Evolutionary conservation across 2,329 filamentous ascomycete genomes (phyloP).

Genomic region (Pseudogymnoascus sp.): DNA sequence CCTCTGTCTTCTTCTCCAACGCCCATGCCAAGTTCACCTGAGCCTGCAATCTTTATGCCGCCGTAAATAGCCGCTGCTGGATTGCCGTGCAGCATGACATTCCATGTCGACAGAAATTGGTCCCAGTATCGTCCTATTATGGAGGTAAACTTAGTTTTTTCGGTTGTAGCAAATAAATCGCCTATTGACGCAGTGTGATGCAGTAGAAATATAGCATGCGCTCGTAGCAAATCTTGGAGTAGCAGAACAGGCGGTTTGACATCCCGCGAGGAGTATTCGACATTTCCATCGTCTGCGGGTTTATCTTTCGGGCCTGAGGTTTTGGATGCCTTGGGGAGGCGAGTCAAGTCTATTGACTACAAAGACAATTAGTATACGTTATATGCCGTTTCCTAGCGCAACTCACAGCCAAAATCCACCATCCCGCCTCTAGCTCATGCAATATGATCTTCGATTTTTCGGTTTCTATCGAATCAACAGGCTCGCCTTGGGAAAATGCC

Average conservation of each 20-base stretch:
- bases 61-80: constrained; percentile 72
- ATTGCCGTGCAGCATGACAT: constrained; percentile 83
- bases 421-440: constrained; percentile 79
- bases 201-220: constrained; percentile 76
- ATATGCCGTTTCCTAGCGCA: neutral
- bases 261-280: constrained; percentile 85
- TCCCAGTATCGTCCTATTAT: constrained; percentile 79
- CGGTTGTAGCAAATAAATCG: constrained; percentile 58
- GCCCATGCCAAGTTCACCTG: constrained; percentile 85
- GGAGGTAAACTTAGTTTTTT: constrained; percentile 61
- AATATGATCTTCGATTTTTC: constrained; percentile 79
- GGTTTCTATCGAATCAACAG: constrained; percentile 83
- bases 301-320: constrained; percentile 25
- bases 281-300: constrained; percentile 24
- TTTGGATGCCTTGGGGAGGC: constrained; percentile 36
- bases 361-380: constrained; percentile 15
- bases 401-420: constrained; percentile 91
- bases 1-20: constrained; percentile 94
- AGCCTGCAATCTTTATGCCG: constrained; percentile 80
- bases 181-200: constrained; percentile 75
- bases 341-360: constrained; percentile 74
- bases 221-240: constrained; percentile 71
- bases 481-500: constrained; percentile 70
- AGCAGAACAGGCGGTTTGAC: constrained; percentile 75
- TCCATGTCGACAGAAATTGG: constrained; percentile 64